Percentiles rank a stretch among this genome's conserved stretches.
These are phyloP conservation scores for Globisporangium barbulae DNA, from an alignment of 352 stramenopile genomes.

Conservation along the genomic window DNA sequence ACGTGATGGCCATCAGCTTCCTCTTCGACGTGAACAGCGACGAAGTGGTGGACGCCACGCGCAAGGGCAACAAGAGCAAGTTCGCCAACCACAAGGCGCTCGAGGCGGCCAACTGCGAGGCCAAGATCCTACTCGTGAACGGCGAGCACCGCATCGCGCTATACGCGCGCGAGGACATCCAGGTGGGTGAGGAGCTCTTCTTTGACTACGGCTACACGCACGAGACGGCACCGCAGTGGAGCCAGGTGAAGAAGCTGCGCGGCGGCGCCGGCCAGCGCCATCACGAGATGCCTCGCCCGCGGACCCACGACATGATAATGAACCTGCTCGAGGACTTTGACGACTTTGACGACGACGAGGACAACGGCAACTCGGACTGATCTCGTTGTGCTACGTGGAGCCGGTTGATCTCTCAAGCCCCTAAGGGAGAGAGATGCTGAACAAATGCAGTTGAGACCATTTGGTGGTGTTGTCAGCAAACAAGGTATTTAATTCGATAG, in stretches of 20 bases:
- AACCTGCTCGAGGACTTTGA: constrained; percentile 14
- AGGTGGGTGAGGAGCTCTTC: constrained; percentile 73
- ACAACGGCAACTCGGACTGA: constrained; percentile 13
- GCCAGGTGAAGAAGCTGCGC: constrained; percentile 25
- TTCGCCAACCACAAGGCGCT: constrained; percentile 86
- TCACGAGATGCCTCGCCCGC: background rate
- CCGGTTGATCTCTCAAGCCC: no score
- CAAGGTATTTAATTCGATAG: constrained; percentile 11
- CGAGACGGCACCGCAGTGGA: constrained; percentile 60
- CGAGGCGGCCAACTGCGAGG: constrained; percentile 70
- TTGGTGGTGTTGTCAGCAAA: background rate
- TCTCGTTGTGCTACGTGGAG: background rate
- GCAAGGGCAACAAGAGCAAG: constrained; percentile 93
- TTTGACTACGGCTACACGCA: constrained; percentile 80
- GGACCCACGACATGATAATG: background rate
- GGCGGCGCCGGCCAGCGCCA: background rate
- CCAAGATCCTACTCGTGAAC: constrained; percentile 81
- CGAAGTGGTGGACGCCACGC: constrained; percentile 88
- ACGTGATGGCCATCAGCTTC: constrained; percentile 72
- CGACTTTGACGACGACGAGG: constrained; percentile 7
- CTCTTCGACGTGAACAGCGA: constrained; percentile 93
- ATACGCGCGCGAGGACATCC: constrained; percentile 88
- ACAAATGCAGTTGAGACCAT: background rate
- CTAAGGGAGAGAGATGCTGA: no score
- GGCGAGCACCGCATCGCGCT: constrained; percentile 91